These are phyloP conservation scores for Lathyrus aphaca DNA, from an alignment of 306 rosid species.

Conservation along the genomic window DNA sequence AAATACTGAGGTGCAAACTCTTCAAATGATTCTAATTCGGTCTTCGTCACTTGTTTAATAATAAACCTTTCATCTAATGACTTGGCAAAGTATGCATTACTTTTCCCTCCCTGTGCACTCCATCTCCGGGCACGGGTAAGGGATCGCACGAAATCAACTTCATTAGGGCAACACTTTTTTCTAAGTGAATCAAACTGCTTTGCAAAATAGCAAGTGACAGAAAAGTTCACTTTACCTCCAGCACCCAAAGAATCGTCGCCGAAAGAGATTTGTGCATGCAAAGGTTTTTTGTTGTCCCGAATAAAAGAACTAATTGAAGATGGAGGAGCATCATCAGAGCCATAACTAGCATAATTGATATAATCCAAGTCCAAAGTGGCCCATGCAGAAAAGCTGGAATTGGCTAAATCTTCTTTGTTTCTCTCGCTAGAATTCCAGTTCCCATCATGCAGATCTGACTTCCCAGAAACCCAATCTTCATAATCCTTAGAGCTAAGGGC, in stretches of 20 bases:
- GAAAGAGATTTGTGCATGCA: slow-evolving; percentile 76
- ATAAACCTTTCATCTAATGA: slow-evolving; percentile 93
- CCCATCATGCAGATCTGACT: slow-evolving; percentile 54
- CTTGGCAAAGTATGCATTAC: slow-evolving; percentile 96
- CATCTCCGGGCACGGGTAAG: slow-evolving; percentile 88
- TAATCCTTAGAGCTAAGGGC: slow-evolving; percentile 85
- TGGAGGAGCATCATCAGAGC: slow-evolving; percentile 80
- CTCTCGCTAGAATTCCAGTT: slow-evolving; percentile 51
- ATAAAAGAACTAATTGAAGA: slow-evolving; percentile 65
- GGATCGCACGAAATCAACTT: slow-evolving; percentile 83
- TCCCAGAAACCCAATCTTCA: slow-evolving; percentile 75
- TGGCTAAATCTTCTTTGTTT: slow-evolving; percentile 57
- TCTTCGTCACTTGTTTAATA: slow-evolving; percentile 88
- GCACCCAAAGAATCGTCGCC: slow-evolving; percentile 67
- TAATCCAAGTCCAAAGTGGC: slow-evolving; percentile 76
- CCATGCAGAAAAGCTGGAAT: slow-evolving; percentile 76
- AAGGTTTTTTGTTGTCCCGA: slow-evolving; percentile 69
- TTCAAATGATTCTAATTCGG: slow-evolving; percentile 90
- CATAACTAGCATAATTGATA: slow-evolving; percentile 67
- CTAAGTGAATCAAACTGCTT: slow-evolving; percentile 86
- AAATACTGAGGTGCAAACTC: slow-evolving; percentile 90
- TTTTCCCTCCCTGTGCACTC: slow-evolving; percentile 99
- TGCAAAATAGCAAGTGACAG: slow-evolving; percentile 92
- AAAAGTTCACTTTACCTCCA: slow-evolving; percentile 80
- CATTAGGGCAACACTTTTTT: slow-evolving; percentile 83